Percentiles rank a stretch among this genome's conserved stretches.
Conservation (phyloP, 805 yeast species). For the Lachancea kluyveri region DNA sequence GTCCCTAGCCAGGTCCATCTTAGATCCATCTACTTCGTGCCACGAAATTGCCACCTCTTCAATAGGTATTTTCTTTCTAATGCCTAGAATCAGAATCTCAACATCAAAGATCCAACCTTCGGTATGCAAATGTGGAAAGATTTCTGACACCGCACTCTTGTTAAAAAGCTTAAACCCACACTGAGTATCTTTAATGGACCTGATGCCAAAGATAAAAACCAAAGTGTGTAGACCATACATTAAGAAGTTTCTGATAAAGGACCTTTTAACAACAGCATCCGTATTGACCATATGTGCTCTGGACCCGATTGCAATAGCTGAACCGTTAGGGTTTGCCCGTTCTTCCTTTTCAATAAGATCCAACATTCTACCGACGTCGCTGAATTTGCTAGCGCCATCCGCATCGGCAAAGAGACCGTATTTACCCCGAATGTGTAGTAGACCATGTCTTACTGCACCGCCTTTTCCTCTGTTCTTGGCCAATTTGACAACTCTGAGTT, state of each 20-base stretch:
- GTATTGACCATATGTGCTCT: slow-evolving; percentile 96
- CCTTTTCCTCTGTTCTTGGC: slow-evolving; percentile 85
- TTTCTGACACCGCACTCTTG: slow-evolving; percentile 50
- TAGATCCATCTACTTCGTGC: slow-evolving; percentile 96
- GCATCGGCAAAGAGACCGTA: slow-evolving; percentile 91
- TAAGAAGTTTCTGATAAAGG: slow-evolving; percentile 78
- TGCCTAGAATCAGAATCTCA: slow-evolving; percentile 78
- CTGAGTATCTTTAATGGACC: slow-evolving; percentile 86
- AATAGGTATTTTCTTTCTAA: slow-evolving; percentile 58
- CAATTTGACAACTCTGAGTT: slow-evolving; percentile 64
- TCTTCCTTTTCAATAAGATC: slow-evolving; percentile 33
- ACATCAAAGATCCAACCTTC: slow-evolving; percentile 99
- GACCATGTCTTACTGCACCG: slow-evolving; percentile 94
- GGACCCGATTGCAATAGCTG: slow-evolving; percentile 81
- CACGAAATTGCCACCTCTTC: slow-evolving; percentile 84
- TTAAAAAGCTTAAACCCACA: slow-evolving; percentile 96
- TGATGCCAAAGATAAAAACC: slow-evolving; percentile 83
- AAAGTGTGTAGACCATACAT: slow-evolving; percentile 90
- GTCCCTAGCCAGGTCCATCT: slow-evolving; percentile 87
- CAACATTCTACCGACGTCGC: slow-evolving; percentile 54
- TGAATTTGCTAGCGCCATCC: slow-evolving; percentile 87
- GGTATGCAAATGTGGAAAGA: slow-evolving; percentile 89
- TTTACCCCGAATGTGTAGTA: slow-evolving; percentile 66
- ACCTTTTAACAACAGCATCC: slow-evolving; percentile 93
- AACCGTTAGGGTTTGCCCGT: slow-evolving; percentile 15